Evolutionary conservation across 2,329 filamentous ascomycete species (phyloP).

Genomic region (Calonectria pseudoturangicola): DNA sequence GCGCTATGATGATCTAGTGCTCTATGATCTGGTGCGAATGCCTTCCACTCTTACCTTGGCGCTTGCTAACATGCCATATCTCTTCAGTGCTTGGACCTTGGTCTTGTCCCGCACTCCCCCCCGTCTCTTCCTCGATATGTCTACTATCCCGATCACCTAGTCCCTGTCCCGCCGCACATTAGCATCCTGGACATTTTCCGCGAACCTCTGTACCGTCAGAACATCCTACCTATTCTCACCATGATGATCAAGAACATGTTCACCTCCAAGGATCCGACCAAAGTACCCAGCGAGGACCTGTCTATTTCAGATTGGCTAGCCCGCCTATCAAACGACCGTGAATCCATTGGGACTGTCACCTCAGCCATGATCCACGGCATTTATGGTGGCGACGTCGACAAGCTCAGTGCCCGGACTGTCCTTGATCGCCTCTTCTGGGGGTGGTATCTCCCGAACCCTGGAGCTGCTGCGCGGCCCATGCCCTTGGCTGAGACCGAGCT

Average conservation of each 20-base stretch:
- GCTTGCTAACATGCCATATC: constrained; percentile 46
- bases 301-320: constrained; percentile 62
- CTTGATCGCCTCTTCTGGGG: constrained; percentile 58
- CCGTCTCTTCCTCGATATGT: constrained; percentile 78
- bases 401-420: constrained; percentile 82
- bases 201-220: constrained; percentile 59
- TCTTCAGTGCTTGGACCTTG: constrained; percentile 59
- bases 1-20: constrained; percentile 77
- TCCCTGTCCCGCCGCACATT: constrained; percentile 57
- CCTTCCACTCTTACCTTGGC: constrained; percentile 9
- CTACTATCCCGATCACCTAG: constrained; percentile 88
- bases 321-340: constrained; percentile 53
- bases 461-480: constrained; percentile 66
- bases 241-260: constrained; percentile 47
- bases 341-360: constrained; percentile 80
- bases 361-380: constrained; percentile 91
- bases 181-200: constrained; percentile 53
- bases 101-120: constrained; percentile 69
- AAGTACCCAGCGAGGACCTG: constrained; percentile 55
- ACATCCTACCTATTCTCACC: constrained; percentile 54
- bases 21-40: constrained; percentile 80
- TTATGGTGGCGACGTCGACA: constrained; percentile 91
- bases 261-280: constrained; percentile 35
- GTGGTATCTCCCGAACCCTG: constrained; percentile 54
- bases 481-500: constrained; percentile 56